Base-by-base conservation (phyloP, 441 rosid species). In the Bocquillonia castaneifolia region DNA sequence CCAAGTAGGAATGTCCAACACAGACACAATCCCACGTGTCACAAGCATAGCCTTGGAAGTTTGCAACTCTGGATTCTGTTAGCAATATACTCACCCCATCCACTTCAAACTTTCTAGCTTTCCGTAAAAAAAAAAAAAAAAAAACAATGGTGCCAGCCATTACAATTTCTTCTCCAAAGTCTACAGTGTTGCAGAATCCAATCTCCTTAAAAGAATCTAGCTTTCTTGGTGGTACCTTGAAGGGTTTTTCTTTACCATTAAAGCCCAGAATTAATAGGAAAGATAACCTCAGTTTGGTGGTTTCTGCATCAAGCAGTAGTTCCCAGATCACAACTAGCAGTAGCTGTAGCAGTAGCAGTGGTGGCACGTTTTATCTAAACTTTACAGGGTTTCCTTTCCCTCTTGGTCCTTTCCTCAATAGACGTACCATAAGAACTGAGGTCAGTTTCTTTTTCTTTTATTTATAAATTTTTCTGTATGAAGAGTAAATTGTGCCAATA, bases 361-460 rank as follows among this genome's bases (percentile, higher is more conserved):
- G 82, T 28, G 80, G 84, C 66, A 88, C 86, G 52, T 94, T 94
- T 80, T 89, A 94, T 72, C 56, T 89, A 15, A 94, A 94, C 76
- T 76, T 91, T 77, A 94, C 96, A 15, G 97, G 97, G 5, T 94
- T 94, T 58, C 97, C 97, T 68, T 94, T 94, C 67, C 99, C 99
- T 66, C 96, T 94, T 36, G 96, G 99, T 15, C 99, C 99, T 85
- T 91, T 91, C 75, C 91, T 94, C 77, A 88, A 87, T 64, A 82
- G 99, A 56, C 83, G 91, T 64, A 94, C 99, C 45, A 87, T 78
- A 59, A 84, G 93, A 75, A 91, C 95, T 66, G 99, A 87, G 91
- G 97, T 88, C 62, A 36, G 84, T 51, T 69, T 74, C 63, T 62
- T 59, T 56, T 20, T 47, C 51, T 50, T 53, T 54, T 34, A n/a